phyloP scores from a whole-genome alignment of 139 green algal genomes.

The Microglena sp. region DNA sequence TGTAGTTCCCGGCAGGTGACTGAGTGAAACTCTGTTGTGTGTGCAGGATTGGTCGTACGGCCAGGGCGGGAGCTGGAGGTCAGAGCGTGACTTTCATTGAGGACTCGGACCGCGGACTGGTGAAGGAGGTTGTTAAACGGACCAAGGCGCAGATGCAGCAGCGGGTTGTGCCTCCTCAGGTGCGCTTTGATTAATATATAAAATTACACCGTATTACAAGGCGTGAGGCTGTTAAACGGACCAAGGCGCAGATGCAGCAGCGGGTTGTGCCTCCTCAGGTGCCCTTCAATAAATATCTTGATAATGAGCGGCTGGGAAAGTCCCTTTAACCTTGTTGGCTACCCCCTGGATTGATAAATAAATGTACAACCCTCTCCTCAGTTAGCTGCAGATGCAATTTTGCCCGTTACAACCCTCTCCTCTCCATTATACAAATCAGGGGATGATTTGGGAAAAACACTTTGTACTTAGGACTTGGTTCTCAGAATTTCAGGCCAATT shows the following conservation, averaged over 20 bases:
- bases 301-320: too few species aligned
- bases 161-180: constrained; percentile 49
- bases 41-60: constrained; percentile 79
- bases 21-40: constrained; percentile 15
- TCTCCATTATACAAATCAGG: too few species aligned
- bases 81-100: constrained; percentile 77
- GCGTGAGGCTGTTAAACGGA: constrained; percentile 64
- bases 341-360: too few species aligned
- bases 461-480: too few species aligned
- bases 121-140: constrained; percentile 79
- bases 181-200: constrained; percentile 1
- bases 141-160: constrained; percentile 48
- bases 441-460: too few species aligned
- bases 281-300: not conserved
- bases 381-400: too few species aligned
- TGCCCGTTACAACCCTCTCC: too few species aligned
- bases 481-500: too few species aligned
- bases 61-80: constrained; percentile 73
- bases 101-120: constrained; percentile 67
- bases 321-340: too few species aligned
- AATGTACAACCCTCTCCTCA: too few species aligned
- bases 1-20: too few species aligned
- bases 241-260: constrained; percentile 47
- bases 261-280: constrained; percentile 49
- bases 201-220: too few species aligned